phyloP scores from a whole-genome alignment of 2,329 filamentous ascomycete species.

The Colletotrichum siamense region DNA sequence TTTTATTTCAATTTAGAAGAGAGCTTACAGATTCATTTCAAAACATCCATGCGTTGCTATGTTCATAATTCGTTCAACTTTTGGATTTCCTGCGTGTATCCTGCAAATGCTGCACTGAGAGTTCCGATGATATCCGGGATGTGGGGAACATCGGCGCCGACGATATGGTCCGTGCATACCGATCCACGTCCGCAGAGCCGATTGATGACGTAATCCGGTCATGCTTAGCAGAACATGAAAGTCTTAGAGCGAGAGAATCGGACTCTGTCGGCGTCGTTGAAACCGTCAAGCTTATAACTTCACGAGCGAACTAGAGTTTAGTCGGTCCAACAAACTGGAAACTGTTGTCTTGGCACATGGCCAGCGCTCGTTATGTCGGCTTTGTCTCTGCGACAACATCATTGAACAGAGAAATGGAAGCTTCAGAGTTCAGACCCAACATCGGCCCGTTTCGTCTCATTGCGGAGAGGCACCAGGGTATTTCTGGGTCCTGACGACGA shows the following conservation, averaged over 20 bases:
- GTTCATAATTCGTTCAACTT: background rate
- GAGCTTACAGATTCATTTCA: fast-evolving
- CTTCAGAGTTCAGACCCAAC: background rate
- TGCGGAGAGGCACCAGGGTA: background rate
- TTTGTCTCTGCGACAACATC: background rate
- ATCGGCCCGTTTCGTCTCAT: background rate
- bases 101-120: background rate
- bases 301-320: background rate
- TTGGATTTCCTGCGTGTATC: background rate
- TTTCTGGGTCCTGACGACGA: background rate
- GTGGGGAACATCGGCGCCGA: background rate
- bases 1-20: fast-evolving
- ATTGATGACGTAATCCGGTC: background rate
- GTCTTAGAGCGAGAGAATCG: background rate
- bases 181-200: background rate
- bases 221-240: background rate
- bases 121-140: background rate
- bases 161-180: background rate
- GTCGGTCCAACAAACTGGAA: background rate
- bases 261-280: background rate
- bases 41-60: background rate
- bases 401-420: background rate
- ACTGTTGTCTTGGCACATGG: background rate
- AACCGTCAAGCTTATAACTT: background rate
- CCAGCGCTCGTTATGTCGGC: background rate